Evolutionary conservation across 352 stramenopile genomes (phyloP), one percentile per base, ranked within the genome.

Genomic region (Phytopythium oedochilum): DNA sequence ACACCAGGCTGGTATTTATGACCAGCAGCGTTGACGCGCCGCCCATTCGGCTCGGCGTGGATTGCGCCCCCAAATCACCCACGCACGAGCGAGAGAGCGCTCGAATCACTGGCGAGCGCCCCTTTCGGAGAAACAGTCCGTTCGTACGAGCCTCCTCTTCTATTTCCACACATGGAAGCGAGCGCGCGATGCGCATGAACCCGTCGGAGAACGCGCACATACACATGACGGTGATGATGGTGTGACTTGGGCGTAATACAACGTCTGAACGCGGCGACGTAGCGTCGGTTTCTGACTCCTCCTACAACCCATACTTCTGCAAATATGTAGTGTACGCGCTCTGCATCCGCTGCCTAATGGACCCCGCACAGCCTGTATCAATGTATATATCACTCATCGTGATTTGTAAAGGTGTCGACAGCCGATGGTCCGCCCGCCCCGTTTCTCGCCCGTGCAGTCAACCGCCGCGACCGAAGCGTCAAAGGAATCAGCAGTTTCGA

Each of bases 381-480:
- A n/a, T n/a, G n/a, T n/a, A n/a, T n/a, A n/a, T n/a, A n/a, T n/a
- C n/a, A n/a, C n/a, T n/a, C n/a, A n/a, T n/a, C n/a, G n/a, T n/a
- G n/a, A n/a, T n/a, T n/a, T n/a, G n/a, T n/a, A n/a, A n/a, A n/a
- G n/a, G n/a, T n/a, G n/a, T n/a, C n/a, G n/a, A n/a, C n/a, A 5
- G 18, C 1, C 36, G 36, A 49, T 35, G 43, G 43, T 34, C 23
- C 43, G 7, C 43, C 26, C 26, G 45, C 22, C 45, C 44, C 45
- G 45, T 52, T 52, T 52, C 5, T 52, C 29, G 18, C 45, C 28
- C 45, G 28, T 28, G 39, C 45, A 52, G 45, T 52, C 45, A 52
- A 23, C 44, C 25, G 26, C 6, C 18, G 44, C 26, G 45, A 39
- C 45, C 45, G 26, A 7, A 18, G 5, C 44, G 26, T 51, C 44